Evolutionary conservation across 2,329 filamentous ascomycete genomes (phyloP).

Genomic region (Waltergamsia citrina): DNA sequence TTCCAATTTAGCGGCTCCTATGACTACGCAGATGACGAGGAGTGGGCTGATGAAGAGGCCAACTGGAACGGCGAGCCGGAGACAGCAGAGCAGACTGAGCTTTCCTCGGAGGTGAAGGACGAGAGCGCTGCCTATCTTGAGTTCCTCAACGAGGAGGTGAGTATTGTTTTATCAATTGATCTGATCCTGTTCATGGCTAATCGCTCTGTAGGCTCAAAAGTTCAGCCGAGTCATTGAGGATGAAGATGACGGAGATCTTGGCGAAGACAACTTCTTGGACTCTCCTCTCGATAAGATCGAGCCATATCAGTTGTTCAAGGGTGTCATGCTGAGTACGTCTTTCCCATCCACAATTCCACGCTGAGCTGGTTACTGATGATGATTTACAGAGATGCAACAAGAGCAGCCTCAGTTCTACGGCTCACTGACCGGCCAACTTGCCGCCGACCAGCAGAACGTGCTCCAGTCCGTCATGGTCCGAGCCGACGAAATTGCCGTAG

Average conservation of each 20-base stretch:
- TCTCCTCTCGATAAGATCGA: slow-evolving; percentile 93
- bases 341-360: not conserved
- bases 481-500: slow-evolving; percentile 30
- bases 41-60: slow-evolving; percentile 73
- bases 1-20: slow-evolving; percentile 59
- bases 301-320: slow-evolving; percentile 83
- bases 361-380: not conserved
- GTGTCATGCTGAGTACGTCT: slow-evolving; percentile 69
- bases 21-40: slow-evolving; percentile 64
- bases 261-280: slow-evolving; percentile 89
- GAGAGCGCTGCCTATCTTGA: slow-evolving; percentile 93
- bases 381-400: slow-evolving; percentile 65
- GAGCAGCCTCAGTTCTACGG: slow-evolving; percentile 86
- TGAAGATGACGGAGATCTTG: slow-evolving; percentile 75
- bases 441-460: slow-evolving; percentile 69
- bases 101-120: slow-evolving; percentile 61
- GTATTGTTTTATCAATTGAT: slow-evolving; percentile 10
- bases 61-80: slow-evolving; percentile 70
- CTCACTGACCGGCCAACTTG: slow-evolving; percentile 68
- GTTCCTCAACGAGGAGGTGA: slow-evolving; percentile 84
- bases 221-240: slow-evolving; percentile 59
- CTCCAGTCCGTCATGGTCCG: slow-evolving; percentile 71
- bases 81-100: slow-evolving; percentile 54
- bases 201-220: slow-evolving; percentile 57
- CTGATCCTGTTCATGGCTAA: not conserved